phyloP scores from a whole-genome alignment of 176 grass and related monocot species.

The Typha latifolia region DNA sequence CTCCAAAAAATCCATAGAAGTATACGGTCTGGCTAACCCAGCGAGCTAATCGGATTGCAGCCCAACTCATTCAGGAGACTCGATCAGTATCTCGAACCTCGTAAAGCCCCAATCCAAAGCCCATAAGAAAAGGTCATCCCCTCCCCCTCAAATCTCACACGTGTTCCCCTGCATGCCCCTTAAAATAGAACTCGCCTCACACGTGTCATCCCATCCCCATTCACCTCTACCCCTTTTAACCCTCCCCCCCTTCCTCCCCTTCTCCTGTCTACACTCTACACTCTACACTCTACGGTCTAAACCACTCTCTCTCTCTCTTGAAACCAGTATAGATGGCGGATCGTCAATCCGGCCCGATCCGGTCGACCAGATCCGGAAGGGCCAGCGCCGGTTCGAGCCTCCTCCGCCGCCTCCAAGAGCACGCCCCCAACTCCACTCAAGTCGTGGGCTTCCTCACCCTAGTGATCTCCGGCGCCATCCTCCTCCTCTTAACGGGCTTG shows the following conservation, averaged over 20 bases:
- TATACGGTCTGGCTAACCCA: too few relatives aligned
- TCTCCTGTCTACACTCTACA: too few relatives aligned
- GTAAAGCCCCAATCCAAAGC: too few relatives aligned
- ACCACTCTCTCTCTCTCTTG: neutral
- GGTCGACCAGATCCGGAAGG: conserved; percentile 1
- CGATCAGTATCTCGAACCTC: neutral
- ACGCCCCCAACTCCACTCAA: conserved; percentile 49
- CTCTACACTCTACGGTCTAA: too few relatives aligned
- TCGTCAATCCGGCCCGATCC: conserved; percentile 6
- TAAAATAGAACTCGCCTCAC: neutral
- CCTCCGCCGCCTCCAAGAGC: conserved; percentile 39
- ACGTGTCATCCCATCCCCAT: conserved; percentile 22
- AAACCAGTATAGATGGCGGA: conserved; percentile 11
- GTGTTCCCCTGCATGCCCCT: conserved; percentile 21
- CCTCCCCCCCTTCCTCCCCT: neutral
- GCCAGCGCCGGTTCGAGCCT: conserved; percentile 23
- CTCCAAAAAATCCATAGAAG: too few relatives aligned
- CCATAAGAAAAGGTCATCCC: neutral
- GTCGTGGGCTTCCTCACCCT: conserved; percentile 51
- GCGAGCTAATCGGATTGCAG: neutral
- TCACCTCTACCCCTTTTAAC: conserved; percentile 14
- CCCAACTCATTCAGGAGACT: neutral
- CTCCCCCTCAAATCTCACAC: neutral
- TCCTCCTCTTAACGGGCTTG: conserved; percentile 43
- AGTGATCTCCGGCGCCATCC: conserved; percentile 29